Base-by-base conservation (phyloP, 352 stramenopile genomes). In the Peronosclerospora sorghi region DNA sequence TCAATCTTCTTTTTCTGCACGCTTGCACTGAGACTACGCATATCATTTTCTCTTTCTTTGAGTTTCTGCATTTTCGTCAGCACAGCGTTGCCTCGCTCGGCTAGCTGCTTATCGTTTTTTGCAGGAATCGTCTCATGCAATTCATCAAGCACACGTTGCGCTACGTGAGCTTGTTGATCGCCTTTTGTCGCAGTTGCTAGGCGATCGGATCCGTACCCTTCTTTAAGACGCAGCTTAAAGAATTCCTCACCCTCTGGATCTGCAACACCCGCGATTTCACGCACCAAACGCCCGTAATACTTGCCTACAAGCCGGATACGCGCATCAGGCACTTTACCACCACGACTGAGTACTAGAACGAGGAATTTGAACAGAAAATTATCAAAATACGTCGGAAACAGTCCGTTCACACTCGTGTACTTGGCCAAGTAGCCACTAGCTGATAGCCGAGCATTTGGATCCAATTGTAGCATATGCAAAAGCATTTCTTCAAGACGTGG, bases 391-490 rank as follows among this genome's bases (percentile, higher is more conserved):
- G 69, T 55, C 6, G 83, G 83, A 24, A 95, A 94, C 5, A 93
- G 45, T 0, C 62, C 60, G 20, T 58, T 68, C 29, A 32, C 21
- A 48, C 62, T 65, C 0, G 83, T 86, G 35, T 96, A 91, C 48
- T 86, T 80, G 17, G 87, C 55, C 18, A 97, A 57, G 59, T 98
- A 97, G 23, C 91, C 85, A 23, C 56, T 77, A 0, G 89, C 84
- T 6, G 79, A 91, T 12, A 94, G 59, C 5, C 93, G 77, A 28
- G 89, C 66, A 9, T 62, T 68, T 15, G 91, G 87, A 54, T 98
- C 81, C 12, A 97, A 52, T 47, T 94, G 85, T 8, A 98, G 57
- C 94, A 98, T 98, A 45, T 97, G 86, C 30, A 90, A 66, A 47
- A 96, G 80, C 29, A 95, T 59, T 14, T 95, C 86, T 52, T 95